A percentile compares a stretch with the other conserved stretches of the same genome.
Evolutionary conservation across 108 stramenopile genomes (phyloP).

Genomic region (Aurantiochytrium sp.): DNA sequence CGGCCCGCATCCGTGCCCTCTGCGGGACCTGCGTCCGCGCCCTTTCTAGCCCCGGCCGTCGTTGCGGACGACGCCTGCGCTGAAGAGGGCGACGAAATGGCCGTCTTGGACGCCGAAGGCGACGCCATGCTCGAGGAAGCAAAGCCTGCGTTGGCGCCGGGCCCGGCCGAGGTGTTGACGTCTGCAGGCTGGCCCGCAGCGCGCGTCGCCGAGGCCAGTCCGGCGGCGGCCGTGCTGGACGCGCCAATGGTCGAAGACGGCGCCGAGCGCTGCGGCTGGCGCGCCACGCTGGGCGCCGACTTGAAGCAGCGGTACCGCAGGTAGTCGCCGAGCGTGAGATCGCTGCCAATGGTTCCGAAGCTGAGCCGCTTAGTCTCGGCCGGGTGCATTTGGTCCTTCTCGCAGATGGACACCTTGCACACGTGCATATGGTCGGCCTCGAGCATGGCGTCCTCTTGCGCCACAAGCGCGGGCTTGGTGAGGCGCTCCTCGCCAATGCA

Average conservation of each 20-base stretch:
- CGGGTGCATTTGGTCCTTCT: background rate
- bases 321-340: slow-evolving; percentile 23
- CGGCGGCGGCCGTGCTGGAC: background rate
- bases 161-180: too few relatives aligned
- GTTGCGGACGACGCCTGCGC: too few relatives aligned
- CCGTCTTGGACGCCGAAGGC: too few relatives aligned
- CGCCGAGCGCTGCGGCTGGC: background rate
- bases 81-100: too few relatives aligned
- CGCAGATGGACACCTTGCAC: background rate
- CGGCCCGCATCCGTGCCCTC: too few relatives aligned
- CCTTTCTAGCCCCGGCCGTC: too few relatives aligned
- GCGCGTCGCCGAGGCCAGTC: background rate
- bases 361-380: background rate
- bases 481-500: background rate
- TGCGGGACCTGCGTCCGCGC: too few relatives aligned
- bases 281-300: background rate
- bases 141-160: too few relatives aligned
- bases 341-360: slow-evolving; percentile 21
- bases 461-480: background rate
- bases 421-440: background rate
- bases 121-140: too few relatives aligned
- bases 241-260: background rate
- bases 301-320: background rate
- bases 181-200: too few relatives aligned
- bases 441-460: background rate